phyloP scores from a whole-genome alignment of 2,329 filamentous ascomycete species.

The Ophiostoma sp. region DNA sequence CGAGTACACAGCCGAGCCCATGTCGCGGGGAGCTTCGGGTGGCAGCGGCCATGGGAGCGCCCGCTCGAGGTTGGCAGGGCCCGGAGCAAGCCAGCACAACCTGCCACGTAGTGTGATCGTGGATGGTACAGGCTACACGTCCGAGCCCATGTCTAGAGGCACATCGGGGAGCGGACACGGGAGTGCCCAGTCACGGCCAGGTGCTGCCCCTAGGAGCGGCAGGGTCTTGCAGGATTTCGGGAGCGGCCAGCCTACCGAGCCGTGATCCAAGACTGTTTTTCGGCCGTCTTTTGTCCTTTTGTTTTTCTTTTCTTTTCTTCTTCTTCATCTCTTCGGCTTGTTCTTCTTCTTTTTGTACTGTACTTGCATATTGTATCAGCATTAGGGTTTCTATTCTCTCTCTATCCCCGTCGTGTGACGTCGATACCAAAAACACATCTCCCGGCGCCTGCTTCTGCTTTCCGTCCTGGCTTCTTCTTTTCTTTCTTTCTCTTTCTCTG shows the following conservation, averaged over 20 bases:
- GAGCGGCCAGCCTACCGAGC: background rate
- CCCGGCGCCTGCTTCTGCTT: too few species aligned
- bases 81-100: background rate
- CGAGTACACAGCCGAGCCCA: constrained; percentile 25
- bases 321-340: background rate
- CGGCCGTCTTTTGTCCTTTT: background rate
- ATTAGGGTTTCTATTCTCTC: background rate
- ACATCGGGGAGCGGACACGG: background rate
- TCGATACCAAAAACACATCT: too few species aligned
- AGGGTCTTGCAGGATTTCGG: background rate
- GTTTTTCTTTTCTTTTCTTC: background rate
- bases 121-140: background rate
- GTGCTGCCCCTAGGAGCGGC: background rate
- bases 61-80: background rate
- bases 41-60: constrained; percentile 1
- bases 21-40: constrained; percentile 27
- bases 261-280: background rate
- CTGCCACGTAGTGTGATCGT: background rate
- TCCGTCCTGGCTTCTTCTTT: background rate
- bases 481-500: background rate
- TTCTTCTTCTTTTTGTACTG: background rate
- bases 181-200: background rate
- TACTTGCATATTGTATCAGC: background rate
- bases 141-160: background rate
- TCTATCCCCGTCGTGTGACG: background rate